Base-by-base conservation (phyloP, 371 early-diverging fungal species). In the Smittium mucronatum region DNA sequence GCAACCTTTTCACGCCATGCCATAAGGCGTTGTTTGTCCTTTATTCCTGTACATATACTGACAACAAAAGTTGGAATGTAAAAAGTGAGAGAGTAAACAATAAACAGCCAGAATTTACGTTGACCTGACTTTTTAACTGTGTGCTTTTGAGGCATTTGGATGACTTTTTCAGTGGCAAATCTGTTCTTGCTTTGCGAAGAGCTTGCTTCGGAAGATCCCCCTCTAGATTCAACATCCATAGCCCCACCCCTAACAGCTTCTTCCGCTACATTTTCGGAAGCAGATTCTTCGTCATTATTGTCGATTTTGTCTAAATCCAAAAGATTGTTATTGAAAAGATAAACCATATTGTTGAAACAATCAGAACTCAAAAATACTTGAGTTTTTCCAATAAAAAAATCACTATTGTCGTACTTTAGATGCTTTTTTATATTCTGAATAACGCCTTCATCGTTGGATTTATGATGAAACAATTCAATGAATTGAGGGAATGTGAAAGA, bases 1-100 rank as follows among this genome's bases (percentile, higher is more conserved):
- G 95, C 89, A 21, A 97, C 85, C 79, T 97, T 95, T 76, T 97
- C 97, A 64, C 96, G 87, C 97, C 97, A 97, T 1, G 98, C 98
- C 89, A 90, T 91, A 35, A 85, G 91, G 26, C 93, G 84, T 73
- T 94, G 93, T 59, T 87, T 84, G 32, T 90, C 86, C 72, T 85
- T 85, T 87, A 93, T 90, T 68, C 87, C 87, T 28, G 91, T 86
- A 70, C 87, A 77, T 69, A 70, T 73, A 0, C 29, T 65, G 47
- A 76, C 68, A 65, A 83, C 81, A 57, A 75, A 80, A 34, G 84
- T 77, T 0, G 93, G 93, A 57, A 93, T 82, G 88, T 91, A 93
- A 85, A 88, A 94, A 0, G 95, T 97, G 35, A 86, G 72, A 17
- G 78, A 72, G 87, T 89, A 91, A 0, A 92, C 90, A 74, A 87